These are phyloP conservation scores for Taiozyma sp. DNA, from an alignment of 1,139 yeast genomes.

Conservation along the genomic window DNA sequence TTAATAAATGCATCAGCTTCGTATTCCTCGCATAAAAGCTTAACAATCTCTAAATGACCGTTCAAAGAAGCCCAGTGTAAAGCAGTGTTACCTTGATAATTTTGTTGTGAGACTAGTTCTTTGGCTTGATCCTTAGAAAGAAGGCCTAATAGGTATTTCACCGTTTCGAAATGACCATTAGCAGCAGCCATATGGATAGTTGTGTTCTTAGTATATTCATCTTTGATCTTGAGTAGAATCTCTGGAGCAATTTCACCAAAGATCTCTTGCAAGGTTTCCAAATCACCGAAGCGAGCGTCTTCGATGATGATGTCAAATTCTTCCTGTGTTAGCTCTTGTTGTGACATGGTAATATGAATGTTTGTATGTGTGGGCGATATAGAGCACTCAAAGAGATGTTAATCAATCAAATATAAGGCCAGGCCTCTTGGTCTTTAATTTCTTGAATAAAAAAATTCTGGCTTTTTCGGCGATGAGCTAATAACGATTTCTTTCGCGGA, in stretches of 20 bases:
- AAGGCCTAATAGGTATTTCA: constrained; percentile 53
- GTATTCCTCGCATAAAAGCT: constrained; percentile 65
- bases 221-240: constrained; percentile 48
- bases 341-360: constrained; percentile 3
- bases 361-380: neutral
- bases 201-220: constrained; percentile 62
- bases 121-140: constrained; percentile 40
- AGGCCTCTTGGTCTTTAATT: too few species aligned
- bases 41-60: constrained; percentile 74
- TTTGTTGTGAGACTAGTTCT: constrained; percentile 48
- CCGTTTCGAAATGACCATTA: constrained; percentile 78
- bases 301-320: constrained; percentile 78
- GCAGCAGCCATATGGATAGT: constrained; percentile 95
- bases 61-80: constrained; percentile 94
- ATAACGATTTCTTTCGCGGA: too few species aligned
- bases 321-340: constrained; percentile 41
- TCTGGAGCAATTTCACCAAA: constrained; percentile 58
- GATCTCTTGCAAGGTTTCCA: constrained; percentile 65
- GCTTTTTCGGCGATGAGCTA: too few species aligned
- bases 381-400: neutral
- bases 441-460: too few species aligned
- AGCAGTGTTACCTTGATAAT: constrained; percentile 87
- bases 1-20: constrained; percentile 77
- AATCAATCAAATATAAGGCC: too few species aligned
- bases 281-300: constrained; percentile 85